Conservation (phyloP, 2,329 filamentous ascomycete genomes). For the Aphanocladium album region DNA sequence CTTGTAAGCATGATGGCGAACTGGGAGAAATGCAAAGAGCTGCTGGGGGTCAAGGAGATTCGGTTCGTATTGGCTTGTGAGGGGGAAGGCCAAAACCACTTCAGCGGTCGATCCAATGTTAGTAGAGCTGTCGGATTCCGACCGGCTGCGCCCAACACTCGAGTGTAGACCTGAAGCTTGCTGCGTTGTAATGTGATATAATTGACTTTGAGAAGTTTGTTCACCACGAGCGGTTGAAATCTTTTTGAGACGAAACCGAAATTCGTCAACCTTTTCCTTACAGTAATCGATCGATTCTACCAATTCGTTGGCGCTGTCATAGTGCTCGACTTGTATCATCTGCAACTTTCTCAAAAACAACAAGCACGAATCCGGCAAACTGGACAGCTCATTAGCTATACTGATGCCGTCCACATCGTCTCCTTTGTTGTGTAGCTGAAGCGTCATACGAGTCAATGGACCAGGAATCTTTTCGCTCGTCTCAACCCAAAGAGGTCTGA, state of each 20-base stretch:
- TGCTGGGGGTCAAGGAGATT: constrained; percentile 32
- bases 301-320: constrained; percentile 15
- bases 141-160: constrained; percentile 30
- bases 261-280: neutral
- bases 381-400: constrained; percentile 30
- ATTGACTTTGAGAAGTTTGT: neutral
- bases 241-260: neutral
- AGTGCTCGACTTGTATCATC: constrained; percentile 27
- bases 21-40: constrained; percentile 42
- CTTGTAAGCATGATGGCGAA: constrained; percentile 38
- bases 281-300: neutral
- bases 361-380: constrained; percentile 34
- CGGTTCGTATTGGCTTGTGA: constrained; percentile 27
- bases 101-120: constrained; percentile 25
- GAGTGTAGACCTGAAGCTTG: constrained; percentile 23
- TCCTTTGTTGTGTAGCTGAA: neutral
- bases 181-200: constrained; percentile 26
- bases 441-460: neutral
- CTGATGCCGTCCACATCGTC: constrained; percentile 7
- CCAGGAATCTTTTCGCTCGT: neutral
- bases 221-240: neutral
- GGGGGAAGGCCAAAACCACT: constrained; percentile 42
- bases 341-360: constrained; percentile 39
- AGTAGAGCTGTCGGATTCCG: constrained; percentile 18
- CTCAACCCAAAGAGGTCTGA: neutral